Base-by-base conservation (phyloP, 345 rosid species). In the Eucalyptus curtisii region DNA sequence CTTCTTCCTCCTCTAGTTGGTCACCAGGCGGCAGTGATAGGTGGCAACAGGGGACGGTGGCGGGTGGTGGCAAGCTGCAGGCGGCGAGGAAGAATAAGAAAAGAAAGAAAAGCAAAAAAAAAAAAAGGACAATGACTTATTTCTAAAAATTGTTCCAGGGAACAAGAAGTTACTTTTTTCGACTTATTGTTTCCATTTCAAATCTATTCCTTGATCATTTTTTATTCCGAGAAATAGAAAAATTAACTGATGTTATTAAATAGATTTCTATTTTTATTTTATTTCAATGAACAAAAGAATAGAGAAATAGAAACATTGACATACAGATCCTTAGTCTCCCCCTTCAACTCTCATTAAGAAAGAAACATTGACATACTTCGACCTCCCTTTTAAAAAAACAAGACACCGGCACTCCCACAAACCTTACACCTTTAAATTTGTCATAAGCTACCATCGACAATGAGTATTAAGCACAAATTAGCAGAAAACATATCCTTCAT, bases 21-120 rank as follows among this genome's bases (percentile, higher is more conserved):
- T 20, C 57, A 20, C 4, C 0, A 0, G 8, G 57, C 0, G 10
- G 10, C 2, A 3, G 25, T 0, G 1, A 52, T 8, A 2, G 25
- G 57, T 20, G 57, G 57, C 10, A 52, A 52, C 0, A 0, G 5
- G 57, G 55, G 22, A 50, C 0, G 8, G 55, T 17, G 55, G 55
- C 1, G 1, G 0, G 24, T 52, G 1, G 24, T 52, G 57, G 57
- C 4, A 52, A 52, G 57, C 2, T 52, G 10, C 0, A 0, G 4
- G 24, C 5, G 0, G 50, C 2, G 10, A 19, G 57, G 57, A 52
- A 52, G 57, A 52, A 52, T 52, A 52, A 52, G 24, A 52, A 52
- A 19, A 52, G 10, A 52, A 52, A 52, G 22, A 1, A 19, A 50
- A 50, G 20, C 4, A 48, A 48, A 48, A 11, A 47, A 47, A 10